Percentiles rank a stretch among this genome's conserved stretches.
Evolutionary conservation across 225 moss, liverwort and hornwort genomes (phyloP).

Genomic region (Pleurozium schreberi): DNA sequence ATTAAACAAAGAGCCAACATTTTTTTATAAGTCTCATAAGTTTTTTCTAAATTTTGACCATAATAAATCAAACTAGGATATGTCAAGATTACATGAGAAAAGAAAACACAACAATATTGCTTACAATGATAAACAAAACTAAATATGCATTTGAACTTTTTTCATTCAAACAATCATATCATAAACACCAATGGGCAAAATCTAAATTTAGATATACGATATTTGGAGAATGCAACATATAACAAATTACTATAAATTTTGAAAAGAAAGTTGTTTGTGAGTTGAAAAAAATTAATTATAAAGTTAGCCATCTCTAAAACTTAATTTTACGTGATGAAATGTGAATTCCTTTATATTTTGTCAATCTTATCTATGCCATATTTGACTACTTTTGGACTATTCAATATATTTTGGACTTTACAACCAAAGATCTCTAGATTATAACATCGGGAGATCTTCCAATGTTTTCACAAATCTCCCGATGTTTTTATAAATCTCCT

Average conservation of each 20-base stretch:
- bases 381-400: too few species aligned
- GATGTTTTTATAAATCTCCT: too few species aligned
- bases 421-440: too few species aligned
- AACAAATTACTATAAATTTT: background rate
- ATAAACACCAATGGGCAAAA: background rate
- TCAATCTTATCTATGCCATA: background rate
- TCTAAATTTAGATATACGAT: background rate
- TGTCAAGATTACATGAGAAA: background rate
- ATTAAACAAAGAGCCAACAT: too few species aligned
- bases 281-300: background rate
- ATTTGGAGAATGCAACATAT: background rate
- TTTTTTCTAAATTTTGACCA: too few species aligned
- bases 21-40: background rate
- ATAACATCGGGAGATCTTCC: too few species aligned
- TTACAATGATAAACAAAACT: background rate
- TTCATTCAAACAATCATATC: background rate
- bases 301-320: background rate
- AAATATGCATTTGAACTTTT: background rate
- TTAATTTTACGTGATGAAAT: background rate
- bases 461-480: too few species aligned
- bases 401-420: too few species aligned
- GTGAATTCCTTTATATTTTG: background rate
- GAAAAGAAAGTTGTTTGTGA: background rate
- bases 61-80: background rate
- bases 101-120: background rate